A percentile compares a stretch with the other conserved stretches of the same genome.
phyloP scores from a whole-genome alignment of 1,284 basidiomycete genomes.

The Trichosporon asahii region DNA sequence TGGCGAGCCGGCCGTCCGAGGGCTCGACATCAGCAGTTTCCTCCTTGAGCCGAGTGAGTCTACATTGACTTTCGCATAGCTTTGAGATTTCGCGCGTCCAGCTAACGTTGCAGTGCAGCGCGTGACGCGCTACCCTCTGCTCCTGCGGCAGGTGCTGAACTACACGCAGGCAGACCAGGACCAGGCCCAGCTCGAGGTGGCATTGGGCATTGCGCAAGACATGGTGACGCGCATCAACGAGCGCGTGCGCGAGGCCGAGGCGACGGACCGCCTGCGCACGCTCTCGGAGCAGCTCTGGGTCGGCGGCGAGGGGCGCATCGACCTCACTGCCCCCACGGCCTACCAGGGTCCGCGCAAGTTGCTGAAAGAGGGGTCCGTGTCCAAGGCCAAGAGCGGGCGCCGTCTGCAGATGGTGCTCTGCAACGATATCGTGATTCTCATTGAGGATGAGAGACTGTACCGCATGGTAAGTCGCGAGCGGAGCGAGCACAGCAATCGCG shows the following conservation, averaged over 20 bases:
- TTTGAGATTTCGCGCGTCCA: neutral
- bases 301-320: conserved; percentile 72
- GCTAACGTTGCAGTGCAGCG: conserved; percentile 71
- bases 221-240: conserved; percentile 83
- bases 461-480: conserved; percentile 62
- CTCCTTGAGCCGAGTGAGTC: conserved; percentile 79
- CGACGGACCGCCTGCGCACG: conserved; percentile 64
- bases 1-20: conserved; percentile 68
- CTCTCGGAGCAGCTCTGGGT: conserved; percentile 80
- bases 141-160: conserved; percentile 75
- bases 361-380: conserved; percentile 71
- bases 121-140: conserved; percentile 82
- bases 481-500: too few relatives aligned
- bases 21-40: conserved; percentile 84
- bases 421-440: conserved; percentile 74
- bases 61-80: neutral
- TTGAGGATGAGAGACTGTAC: conserved; percentile 70
- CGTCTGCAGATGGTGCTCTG: conserved; percentile 74
- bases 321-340: conserved; percentile 83
- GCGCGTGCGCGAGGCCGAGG: conserved; percentile 79
- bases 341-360: conserved; percentile 71
- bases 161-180: conserved; percentile 67
- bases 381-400: conserved; percentile 78
- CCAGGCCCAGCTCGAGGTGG: conserved; percentile 57
- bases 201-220: conserved; percentile 65